These are phyloP conservation scores for Canariomyces notabilis DNA, from an alignment of 2,329 filamentous ascomycete species.

Conservation along the genomic window DNA sequence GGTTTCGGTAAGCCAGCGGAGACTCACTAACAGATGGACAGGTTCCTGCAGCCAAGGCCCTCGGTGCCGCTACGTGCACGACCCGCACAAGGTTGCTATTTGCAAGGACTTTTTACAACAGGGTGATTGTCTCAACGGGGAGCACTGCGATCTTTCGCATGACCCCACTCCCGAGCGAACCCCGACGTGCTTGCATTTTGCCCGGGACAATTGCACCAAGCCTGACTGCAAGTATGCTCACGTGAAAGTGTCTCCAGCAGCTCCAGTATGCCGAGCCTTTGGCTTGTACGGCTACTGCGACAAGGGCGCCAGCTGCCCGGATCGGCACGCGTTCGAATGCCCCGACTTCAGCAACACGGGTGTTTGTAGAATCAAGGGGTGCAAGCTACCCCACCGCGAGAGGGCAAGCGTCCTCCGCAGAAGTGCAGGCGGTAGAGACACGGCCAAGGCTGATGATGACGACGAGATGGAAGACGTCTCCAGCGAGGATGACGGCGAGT, in stretches of 20 bases:
- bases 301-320: constrained; percentile 68
- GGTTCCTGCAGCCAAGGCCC: constrained; percentile 82
- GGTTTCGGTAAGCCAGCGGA: constrained; percentile 36
- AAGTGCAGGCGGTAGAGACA: constrained; percentile 48
- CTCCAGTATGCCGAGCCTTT: constrained; percentile 79
- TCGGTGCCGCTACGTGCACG: constrained; percentile 74
- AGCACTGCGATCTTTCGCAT: constrained; percentile 86
- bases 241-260: constrained; percentile 68
- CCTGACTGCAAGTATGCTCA: constrained; percentile 82
- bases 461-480: constrained; percentile 64
- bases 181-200: constrained; percentile 83
- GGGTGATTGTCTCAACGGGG: constrained; percentile 69
- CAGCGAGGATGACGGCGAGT: constrained; percentile 68
- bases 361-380: constrained; percentile 72
- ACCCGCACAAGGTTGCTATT: constrained; percentile 78
- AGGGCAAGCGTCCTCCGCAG: constrained; percentile 75
- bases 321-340: constrained; percentile 88
- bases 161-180: constrained; percentile 76
- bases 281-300: constrained; percentile 85
- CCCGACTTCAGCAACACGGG: constrained; percentile 93
- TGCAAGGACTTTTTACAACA: constrained; percentile 85
- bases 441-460: constrained; percentile 40
- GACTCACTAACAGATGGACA: constrained; percentile 38
- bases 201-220: constrained; percentile 86
- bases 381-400: constrained; percentile 82